phyloP scores from a whole-genome alignment of 345 rosid genomes.

The Aegle marmelos region DNA sequence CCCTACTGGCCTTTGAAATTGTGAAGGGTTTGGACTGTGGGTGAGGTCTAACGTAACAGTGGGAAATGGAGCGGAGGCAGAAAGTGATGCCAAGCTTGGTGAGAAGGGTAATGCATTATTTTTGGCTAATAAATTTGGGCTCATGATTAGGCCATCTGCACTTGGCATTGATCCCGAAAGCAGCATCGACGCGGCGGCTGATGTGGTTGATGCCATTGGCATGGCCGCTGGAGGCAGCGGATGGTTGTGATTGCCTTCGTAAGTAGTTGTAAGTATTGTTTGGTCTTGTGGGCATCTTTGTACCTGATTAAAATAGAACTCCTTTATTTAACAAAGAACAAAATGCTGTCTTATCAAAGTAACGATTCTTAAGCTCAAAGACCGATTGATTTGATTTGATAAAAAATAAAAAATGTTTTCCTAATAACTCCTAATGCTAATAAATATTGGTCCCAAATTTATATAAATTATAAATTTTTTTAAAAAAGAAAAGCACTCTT shows the following conservation, averaged over 20 bases:
- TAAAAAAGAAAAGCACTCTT: too few species aligned
- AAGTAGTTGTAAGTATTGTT: constrained; percentile 45
- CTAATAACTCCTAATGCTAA: too few species aligned
- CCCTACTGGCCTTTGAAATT: constrained; percentile 16
- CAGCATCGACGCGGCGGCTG: constrained; percentile 46
- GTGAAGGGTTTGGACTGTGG: constrained; percentile 20
- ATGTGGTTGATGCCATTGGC: constrained; percentile 55
- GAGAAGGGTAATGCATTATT: constrained; percentile 31
- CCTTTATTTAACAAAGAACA: not conserved
- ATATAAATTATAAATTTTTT: too few species aligned
- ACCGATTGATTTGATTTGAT: not conserved
- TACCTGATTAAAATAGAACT: constrained; percentile 26
- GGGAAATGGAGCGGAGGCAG: constrained; percentile 55
- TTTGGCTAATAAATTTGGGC: constrained; percentile 28
- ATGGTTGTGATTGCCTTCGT: constrained; percentile 58
- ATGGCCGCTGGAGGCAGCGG: constrained; percentile 56
- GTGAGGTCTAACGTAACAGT: constrained; percentile 55
- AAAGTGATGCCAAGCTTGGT: constrained; percentile 40
- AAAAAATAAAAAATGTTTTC: too few species aligned
- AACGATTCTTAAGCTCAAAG: not conserved
- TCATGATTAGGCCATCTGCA: constrained; percentile 32
- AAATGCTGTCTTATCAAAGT: not conserved
- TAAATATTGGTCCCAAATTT: too few species aligned
- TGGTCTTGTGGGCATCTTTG: constrained; percentile 53
- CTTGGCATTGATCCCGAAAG: constrained; percentile 52